Evolutionary conservation across 1,139 yeast species (phyloP).

Genomic region (Yamadazyma blattariae): DNA sequence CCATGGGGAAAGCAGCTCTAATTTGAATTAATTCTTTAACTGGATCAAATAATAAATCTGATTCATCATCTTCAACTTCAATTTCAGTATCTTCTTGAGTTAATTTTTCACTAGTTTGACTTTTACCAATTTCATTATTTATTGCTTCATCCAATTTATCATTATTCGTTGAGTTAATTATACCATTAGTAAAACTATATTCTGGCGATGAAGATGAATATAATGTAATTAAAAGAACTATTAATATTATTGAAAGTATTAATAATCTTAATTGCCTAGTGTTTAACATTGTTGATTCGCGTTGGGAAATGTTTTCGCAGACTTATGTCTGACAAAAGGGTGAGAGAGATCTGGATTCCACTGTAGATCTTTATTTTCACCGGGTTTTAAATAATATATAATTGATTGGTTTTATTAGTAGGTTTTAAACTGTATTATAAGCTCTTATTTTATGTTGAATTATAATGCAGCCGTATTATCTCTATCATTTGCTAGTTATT

Average conservation of each 20-base stretch:
- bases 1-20: conserved; percentile 63
- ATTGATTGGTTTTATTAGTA: too few relatives aligned
- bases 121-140: conserved; percentile 35
- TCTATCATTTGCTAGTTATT: too few relatives aligned
- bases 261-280: conserved; percentile 19
- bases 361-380: too few relatives aligned
- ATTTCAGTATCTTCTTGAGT: conserved; percentile 1
- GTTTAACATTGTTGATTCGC: not conserved
- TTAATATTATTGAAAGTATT: conserved; percentile 16
- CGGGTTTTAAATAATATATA: too few relatives aligned
- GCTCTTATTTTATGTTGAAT: too few relatives aligned
- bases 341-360: too few relatives aligned
- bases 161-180: conserved; percentile 34
- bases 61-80: conserved; percentile 4
- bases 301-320: too few relatives aligned
- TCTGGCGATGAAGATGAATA: conserved; percentile 10
- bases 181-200: conserved; percentile 9
- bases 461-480: too few relatives aligned
- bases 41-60: conserved; percentile 45
- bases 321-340: too few relatives aligned
- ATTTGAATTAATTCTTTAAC: conserved; percentile 59
- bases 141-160: conserved; percentile 40
- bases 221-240: conserved; percentile 16
- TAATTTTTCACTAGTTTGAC: conserved; percentile 9
- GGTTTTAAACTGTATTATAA: too few relatives aligned